Percentiles rank a stretch among this genome's conserved stretches.
Evolutionary conservation across 768 basidiomycete genomes (phyloP).

Genomic region (Collybia mongolica): DNA sequence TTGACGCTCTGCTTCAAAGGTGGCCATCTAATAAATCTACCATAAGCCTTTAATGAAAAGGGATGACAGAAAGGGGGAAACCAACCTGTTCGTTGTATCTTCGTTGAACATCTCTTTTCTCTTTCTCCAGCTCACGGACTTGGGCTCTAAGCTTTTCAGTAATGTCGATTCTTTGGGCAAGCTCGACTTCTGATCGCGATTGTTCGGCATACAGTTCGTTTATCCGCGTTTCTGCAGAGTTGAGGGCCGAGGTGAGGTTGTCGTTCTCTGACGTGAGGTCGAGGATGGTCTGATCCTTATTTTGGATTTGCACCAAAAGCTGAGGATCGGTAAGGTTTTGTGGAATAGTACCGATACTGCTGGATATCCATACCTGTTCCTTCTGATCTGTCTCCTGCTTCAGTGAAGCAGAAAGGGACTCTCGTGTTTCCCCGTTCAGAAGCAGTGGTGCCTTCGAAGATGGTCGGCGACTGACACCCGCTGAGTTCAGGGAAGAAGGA

Average conservation of each 20-base stretch:
- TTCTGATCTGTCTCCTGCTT: conserved; percentile 80
- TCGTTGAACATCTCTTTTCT: conserved; percentile 79
- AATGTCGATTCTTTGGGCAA: conserved; percentile 80
- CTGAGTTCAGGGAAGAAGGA: conserved; percentile 48
- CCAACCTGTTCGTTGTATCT: conserved; percentile 88
- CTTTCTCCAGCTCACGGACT: conserved; percentile 84
- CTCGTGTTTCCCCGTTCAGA: conserved; percentile 47
- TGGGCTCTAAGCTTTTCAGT: conserved; percentile 79
- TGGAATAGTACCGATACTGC: conserved; percentile 6
- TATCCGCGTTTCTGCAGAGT: conserved; percentile 68
- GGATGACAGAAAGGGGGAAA: conserved; percentile 5
- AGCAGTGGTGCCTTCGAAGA: conserved; percentile 44
- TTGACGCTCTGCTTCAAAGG: conserved; percentile 91
- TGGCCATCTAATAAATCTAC: conserved; percentile 54
- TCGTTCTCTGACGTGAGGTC: conserved; percentile 63
- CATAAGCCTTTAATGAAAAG: conserved; percentile 12
- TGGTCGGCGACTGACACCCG: conserved; percentile 46
- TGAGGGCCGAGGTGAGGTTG: conserved; percentile 60
- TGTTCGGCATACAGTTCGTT: conserved; percentile 83
- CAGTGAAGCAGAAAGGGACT: conserved; percentile 58
- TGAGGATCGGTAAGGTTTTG: conserved; percentile 24
- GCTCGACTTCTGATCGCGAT: conserved; percentile 75
- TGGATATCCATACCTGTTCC: conserved; percentile 57
- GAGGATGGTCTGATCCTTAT: conserved; percentile 71
- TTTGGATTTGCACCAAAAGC: conserved; percentile 76